A percentile compares a stretch with the other conserved stretches of the same genome.
Conservation (phyloP, 495 filamentous ascomycete species). For the Neurospora sp. region DNA sequence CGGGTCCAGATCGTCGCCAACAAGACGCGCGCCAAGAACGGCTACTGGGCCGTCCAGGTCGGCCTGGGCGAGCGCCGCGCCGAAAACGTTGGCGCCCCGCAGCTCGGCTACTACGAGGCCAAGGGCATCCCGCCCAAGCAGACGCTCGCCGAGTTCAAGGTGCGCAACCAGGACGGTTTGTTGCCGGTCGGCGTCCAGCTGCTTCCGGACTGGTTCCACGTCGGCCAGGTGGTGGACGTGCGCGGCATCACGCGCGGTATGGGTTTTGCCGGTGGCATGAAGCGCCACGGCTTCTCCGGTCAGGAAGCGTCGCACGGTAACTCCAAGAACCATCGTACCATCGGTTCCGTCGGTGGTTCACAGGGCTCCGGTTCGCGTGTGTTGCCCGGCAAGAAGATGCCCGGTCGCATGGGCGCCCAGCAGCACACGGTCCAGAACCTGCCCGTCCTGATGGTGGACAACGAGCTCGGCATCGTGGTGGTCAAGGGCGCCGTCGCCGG, state of each 20-base stretch:
- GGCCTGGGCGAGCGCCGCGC: conserved; percentile 69
- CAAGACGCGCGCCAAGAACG: conserved; percentile 71
- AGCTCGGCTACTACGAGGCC: conserved; percentile 76
- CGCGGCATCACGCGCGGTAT: conserved; percentile 68
- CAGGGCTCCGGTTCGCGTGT: conserved; percentile 91
- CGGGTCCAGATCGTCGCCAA: conserved; percentile 75
- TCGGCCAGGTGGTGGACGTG: conserved; percentile 86
- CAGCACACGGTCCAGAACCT: conserved; percentile 82
- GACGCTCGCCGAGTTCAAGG: conserved; percentile 76
- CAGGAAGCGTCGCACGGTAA: conserved; percentile 92
- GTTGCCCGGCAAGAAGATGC: conserved; percentile 93
- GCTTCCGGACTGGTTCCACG: conserved; percentile 73
- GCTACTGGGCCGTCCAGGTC: conserved; percentile 88
- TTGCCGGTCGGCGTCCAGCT: conserved; percentile 62
- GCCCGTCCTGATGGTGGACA: conserved; percentile 77
- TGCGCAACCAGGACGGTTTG: conserved; percentile 64
- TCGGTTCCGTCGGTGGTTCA: conserved; percentile 76
- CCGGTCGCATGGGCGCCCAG: conserved; percentile 85
- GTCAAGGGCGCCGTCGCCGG: conserved; percentile 78
- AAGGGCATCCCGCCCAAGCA: conserved; percentile 72
- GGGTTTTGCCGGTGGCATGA: conserved; percentile 97
- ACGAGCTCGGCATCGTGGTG: conserved; percentile 74
- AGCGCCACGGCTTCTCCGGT: conserved; percentile 76
- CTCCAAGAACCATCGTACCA: conserved; percentile 78
- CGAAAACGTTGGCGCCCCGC: conserved; percentile 63